Percentiles rank a stretch among this genome's conserved stretches.
These are phyloP conservation scores for Blastobotrys arbuscula DNA, from an alignment of 1,139 yeast species.

Conservation along the genomic window DNA sequence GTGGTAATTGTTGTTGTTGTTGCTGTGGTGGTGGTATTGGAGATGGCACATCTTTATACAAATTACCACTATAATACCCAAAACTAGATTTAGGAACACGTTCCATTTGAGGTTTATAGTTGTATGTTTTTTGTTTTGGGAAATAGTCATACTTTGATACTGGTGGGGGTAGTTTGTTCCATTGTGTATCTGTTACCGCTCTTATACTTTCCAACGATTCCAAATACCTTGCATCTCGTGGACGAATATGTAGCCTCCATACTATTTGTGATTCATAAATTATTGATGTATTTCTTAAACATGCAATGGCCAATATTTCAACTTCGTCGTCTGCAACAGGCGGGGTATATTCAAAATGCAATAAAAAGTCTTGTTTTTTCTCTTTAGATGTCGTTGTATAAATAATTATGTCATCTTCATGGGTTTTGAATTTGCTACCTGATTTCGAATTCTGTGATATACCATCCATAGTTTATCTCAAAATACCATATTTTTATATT, in stretches of 20 bases:
- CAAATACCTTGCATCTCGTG: slow-evolving; percentile 7
- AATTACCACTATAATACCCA: neutral
- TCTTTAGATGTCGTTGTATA: neutral
- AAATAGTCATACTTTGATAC: slow-evolving; percentile 1
- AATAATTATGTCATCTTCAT: neutral
- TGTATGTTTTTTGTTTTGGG: neutral
- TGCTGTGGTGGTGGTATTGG: neutral
- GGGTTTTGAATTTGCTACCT: neutral
- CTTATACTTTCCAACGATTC: neutral
- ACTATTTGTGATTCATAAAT: neutral
- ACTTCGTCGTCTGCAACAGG: slow-evolving; percentile 4
- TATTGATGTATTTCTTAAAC: slow-evolving; percentile 6
- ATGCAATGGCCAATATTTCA: slow-evolving; percentile 2
- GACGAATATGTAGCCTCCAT: neutral
- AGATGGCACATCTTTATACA: neutral
- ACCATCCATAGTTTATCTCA: too few species aligned
- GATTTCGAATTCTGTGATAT: too few species aligned
- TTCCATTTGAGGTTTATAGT: neutral
- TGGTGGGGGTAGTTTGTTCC: slow-evolving; percentile 1
- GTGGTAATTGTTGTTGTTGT: neutral
- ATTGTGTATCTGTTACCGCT: neutral
- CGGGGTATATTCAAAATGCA: slow-evolving; percentile 2
- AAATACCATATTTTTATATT: too few species aligned
- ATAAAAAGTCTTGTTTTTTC: neutral
- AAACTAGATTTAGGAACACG: neutral